A percentile compares a stretch with the other conserved stretches of the same genome.
Evolutionary conservation across 352 stramenopile species (phyloP).

Genomic region (Phytophthora europaea): DNA sequence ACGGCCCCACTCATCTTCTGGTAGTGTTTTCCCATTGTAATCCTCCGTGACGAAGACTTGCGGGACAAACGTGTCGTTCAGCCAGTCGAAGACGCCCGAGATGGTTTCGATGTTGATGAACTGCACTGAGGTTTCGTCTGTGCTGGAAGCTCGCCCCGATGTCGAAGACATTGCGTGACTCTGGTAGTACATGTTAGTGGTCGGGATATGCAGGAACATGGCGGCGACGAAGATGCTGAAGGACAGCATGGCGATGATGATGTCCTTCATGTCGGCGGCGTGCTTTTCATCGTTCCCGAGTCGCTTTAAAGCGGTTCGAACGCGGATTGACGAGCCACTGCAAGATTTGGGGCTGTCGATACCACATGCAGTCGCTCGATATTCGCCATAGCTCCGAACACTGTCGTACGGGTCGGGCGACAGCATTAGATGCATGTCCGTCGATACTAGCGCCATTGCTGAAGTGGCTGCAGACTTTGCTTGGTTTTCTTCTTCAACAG

Average conservation of each 20-base stretch:
- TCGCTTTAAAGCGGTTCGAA: conserved; percentile 38
- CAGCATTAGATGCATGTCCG: conserved; percentile 20
- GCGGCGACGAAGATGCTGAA: conserved; percentile 53
- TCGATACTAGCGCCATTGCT: neutral
- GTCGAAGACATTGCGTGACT: conserved; percentile 36
- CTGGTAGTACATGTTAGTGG: conserved; percentile 45
- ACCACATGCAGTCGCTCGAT: neutral
- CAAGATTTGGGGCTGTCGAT: neutral
- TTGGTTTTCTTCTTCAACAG: neutral
- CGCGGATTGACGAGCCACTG: conserved; percentile 9
- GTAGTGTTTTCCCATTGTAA: conserved; percentile 48
- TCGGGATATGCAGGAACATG: conserved; percentile 56
- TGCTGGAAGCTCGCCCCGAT: conserved; percentile 27
- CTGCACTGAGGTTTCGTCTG: conserved; percentile 28
- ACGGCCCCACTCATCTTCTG: conserved; percentile 36
- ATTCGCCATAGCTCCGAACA: conserved; percentile 13
- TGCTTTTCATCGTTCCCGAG: conserved; percentile 56
- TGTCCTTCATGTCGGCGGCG: conserved; percentile 40
- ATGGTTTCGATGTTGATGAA: conserved; percentile 48
- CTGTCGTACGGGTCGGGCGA: conserved; percentile 17
- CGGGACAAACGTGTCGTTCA: conserved; percentile 51
- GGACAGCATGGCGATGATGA: conserved; percentile 46
- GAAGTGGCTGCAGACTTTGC: neutral
- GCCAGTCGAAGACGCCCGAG: conserved; percentile 52
- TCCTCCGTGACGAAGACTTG: conserved; percentile 55